Evolutionary conservation across 2,329 filamentous ascomycete genomes (phyloP).

Genomic region (Bipolaris zeicola): DNA sequence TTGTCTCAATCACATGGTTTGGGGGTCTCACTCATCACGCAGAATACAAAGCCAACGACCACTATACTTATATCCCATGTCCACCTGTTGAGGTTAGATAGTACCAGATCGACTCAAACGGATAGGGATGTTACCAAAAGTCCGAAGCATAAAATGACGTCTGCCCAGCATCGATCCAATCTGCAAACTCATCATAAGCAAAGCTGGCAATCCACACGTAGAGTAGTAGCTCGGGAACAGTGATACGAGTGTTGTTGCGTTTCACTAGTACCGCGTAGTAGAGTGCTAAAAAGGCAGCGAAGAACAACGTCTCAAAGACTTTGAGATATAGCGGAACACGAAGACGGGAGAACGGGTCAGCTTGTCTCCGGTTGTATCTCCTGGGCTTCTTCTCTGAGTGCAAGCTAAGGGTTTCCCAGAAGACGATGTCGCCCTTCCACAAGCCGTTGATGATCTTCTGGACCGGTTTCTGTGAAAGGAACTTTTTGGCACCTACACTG

Average conservation of each 20-base stretch:
- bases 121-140: constrained; percentile 58
- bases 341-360: constrained; percentile 64
- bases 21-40: constrained; percentile 66
- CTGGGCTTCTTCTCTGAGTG: constrained; percentile 76
- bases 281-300: constrained; percentile 73
- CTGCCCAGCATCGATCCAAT: constrained; percentile 81
- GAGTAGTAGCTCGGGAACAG: constrained; percentile 70
- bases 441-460: constrained; percentile 84
- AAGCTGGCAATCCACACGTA: constrained; percentile 89
- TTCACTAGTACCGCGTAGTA: constrained; percentile 88
- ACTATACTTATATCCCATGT: constrained; percentile 63
- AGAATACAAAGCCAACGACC: constrained; percentile 71
- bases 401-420: constrained; percentile 80
- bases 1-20: not conserved
- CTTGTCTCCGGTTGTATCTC: constrained; percentile 67
- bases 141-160: constrained; percentile 63
- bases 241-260: constrained; percentile 69
- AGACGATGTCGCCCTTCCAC: constrained; percentile 81
- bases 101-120: constrained; percentile 9
- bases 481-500: constrained; percentile 69
- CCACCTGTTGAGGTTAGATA: constrained; percentile 19
- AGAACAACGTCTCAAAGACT: constrained; percentile 82
- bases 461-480: constrained; percentile 78
- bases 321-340: constrained; percentile 85
- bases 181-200: constrained; percentile 76